Base-by-base conservation (phyloP, 768 basidiomycete genomes). In the Kwoniella botswanensis region DNA sequence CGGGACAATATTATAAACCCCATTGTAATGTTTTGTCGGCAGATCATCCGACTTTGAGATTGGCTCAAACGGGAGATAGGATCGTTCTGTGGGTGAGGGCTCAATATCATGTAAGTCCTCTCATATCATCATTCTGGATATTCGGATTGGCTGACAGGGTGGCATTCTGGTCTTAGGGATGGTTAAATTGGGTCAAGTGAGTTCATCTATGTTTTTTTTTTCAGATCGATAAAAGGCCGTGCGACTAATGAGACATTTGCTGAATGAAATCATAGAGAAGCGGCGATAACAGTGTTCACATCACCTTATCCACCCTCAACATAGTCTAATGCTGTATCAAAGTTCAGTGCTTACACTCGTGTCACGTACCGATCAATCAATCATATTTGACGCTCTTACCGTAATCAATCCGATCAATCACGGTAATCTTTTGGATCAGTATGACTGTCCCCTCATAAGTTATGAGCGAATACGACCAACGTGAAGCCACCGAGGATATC, bases 81-180 rank as follows among this genome's bases (percentile, higher is more conserved):
- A 62, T 81, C 11, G 73, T 79, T 4, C 68, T 81, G 0, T 81
- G 78, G 76, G 73, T 67, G 1, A 56, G 80, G 68, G 80, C 80
- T 13, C 56, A 72, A 44, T 81, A 72, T 70, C 80, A 78, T 10
- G 79, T 80, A 53, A 59, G 79, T 74, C 55, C 2, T 17, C 17
- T 7, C 17, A 10, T 3, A 22, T 6, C 2, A 5, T 4, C 17
- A 50, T 6, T 35, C 53, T 24, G 22, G 18, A 9, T 5, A 17
- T 21, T 17, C 6, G 50, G 60, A 41, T 15, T 43, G 13, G 22
- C 11, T 26, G 26, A 26, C 3, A 26, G 26, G 26, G 26, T 26
- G 26, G 26, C 26, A 26, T 26, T 26, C 26, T 4, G 26, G 2
- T 26, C 26, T 9, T 64, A 78, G 77, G 76, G 78, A 2, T 79